These are phyloP conservation scores for Xylaria telfairii DNA, from an alignment of 495 filamentous ascomycete genomes.

Conservation along the genomic window DNA sequence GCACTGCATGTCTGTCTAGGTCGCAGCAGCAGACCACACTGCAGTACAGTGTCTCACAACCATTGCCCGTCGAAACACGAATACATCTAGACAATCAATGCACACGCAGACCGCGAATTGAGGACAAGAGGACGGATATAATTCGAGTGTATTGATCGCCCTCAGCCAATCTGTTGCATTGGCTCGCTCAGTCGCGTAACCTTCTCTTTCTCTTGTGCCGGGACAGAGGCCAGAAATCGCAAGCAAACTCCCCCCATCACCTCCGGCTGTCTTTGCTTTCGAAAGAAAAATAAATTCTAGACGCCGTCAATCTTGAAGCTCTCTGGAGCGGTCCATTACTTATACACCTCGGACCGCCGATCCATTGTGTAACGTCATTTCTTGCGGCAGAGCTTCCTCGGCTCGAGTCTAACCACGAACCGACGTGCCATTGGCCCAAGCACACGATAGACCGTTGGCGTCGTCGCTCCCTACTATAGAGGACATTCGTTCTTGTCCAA, in stretches of 20 bases:
- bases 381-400: conserved; percentile 1
- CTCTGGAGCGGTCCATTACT: neutral
- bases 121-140: conserved; percentile 12
- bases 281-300: neutral
- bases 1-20: conserved; percentile 43
- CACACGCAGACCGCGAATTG: conserved; percentile 12
- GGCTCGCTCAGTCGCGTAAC: conserved; percentile 4
- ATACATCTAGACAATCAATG: conserved; percentile 11
- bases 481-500: neutral
- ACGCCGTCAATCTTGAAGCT: neutral
- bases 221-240: neutral
- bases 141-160: conserved; percentile 19
- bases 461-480: conserved; percentile 3
- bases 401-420: neutral
- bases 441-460: conserved; percentile 9
- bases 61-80: conserved; percentile 38
- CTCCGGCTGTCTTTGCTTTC: conserved; percentile 8
- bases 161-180: neutral
- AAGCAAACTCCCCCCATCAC: neutral
- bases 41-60: conserved; percentile 32
- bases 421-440: neutral
- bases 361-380: conserved; percentile 13
- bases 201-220: neutral
- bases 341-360: neutral
- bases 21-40: conserved; percentile 23